These are phyloP conservation scores for Panicum virgatum DNA, from an alignment of 202 grass and related monocot genomes.

Conservation along the genomic window DNA sequence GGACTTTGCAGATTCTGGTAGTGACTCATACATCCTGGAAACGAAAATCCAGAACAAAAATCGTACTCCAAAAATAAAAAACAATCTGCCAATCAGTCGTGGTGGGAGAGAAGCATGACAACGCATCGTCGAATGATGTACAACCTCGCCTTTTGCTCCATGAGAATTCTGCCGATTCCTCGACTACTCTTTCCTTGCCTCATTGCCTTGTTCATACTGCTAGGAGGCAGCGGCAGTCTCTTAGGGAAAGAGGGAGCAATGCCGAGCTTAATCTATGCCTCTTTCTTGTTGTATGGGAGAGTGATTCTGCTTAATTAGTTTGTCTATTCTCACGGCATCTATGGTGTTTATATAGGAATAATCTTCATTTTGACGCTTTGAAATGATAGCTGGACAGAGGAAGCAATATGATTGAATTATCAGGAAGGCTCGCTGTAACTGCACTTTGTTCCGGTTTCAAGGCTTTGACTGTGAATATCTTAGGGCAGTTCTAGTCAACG, in stretches of 20 bases:
- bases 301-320: background rate
- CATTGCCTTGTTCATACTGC: background rate
- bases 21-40: background rate
- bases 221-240: too few species aligned
- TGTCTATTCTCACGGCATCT: background rate
- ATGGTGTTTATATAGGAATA: background rate
- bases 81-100: background rate
- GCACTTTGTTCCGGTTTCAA: background rate
- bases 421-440: background rate
- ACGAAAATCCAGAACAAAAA: background rate
- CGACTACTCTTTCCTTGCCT: slow-evolving; percentile 17
- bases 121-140: slow-evolving; percentile 40
- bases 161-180: slow-evolving; percentile 17
- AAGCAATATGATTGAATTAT: background rate
- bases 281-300: too few species aligned
- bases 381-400: background rate
- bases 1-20: too few species aligned
- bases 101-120: slow-evolving; percentile 28
- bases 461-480: background rate
- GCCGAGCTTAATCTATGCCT: too few species aligned
- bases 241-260: background rate
- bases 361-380: background rate
- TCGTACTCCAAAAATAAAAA: background rate
- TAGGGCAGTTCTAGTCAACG: background rate
- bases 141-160: slow-evolving; percentile 26